phyloP scores from a whole-genome alignment of 345 rosid genomes.

The Citropsis articulata region DNA sequence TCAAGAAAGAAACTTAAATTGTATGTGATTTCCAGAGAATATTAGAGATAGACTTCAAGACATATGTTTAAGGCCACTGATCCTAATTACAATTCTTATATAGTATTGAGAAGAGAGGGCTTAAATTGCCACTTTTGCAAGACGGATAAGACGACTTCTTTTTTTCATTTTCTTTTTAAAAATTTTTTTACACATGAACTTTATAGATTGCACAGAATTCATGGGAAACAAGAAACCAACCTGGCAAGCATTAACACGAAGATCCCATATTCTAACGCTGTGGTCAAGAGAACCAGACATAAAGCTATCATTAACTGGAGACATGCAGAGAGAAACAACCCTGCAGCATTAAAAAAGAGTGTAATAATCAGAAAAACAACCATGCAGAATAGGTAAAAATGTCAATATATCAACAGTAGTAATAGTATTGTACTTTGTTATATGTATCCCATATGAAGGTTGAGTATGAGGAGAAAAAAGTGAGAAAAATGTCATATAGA shows the following conservation, averaged over 20 bases:
- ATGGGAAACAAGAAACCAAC: slow-evolving; percentile 39
- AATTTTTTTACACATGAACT: too few relatives aligned
- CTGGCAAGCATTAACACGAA: slow-evolving; percentile 99
- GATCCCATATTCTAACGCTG: slow-evolving; percentile 96
- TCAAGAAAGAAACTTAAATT: background rate
- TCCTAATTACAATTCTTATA: background rate
- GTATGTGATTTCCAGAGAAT: background rate
- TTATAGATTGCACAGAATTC: background rate
- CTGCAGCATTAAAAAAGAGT: slow-evolving; percentile 37
- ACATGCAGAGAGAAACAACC: slow-evolving; percentile 96
- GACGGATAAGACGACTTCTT: background rate
- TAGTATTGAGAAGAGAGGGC: background rate
- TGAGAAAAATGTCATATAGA: background rate
- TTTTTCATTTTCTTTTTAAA: too few relatives aligned
- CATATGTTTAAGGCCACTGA: background rate
- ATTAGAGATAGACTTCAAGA: background rate
- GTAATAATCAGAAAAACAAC: slow-evolving; percentile 8
- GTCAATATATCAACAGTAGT: background rate
- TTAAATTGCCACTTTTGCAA: background rate
- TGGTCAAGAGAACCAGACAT: slow-evolving; percentile 98
- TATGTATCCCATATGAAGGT: background rate
- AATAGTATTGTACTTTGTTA: background rate
- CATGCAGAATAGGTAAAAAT: background rate
- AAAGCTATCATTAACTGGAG: slow-evolving; percentile 95
- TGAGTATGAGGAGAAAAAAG: background rate